Conservation (phyloP, 2,329 filamentous ascomycete genomes). For the Nothomitra cinnamomea region DNA sequence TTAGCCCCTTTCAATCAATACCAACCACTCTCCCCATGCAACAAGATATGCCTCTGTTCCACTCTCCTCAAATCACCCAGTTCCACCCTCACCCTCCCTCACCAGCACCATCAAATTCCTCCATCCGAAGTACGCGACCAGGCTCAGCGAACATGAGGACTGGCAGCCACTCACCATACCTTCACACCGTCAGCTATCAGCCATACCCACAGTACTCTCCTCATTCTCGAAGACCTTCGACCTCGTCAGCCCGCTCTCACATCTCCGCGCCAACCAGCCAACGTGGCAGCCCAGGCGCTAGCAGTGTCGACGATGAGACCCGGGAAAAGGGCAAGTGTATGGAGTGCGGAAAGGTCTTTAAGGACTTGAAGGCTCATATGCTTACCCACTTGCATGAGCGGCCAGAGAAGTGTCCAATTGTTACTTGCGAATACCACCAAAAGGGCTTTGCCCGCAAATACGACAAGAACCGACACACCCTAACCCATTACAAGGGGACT, state of each 20-base stretch:
- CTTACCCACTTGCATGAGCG: constrained; percentile 82
- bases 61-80: constrained; percentile 24
- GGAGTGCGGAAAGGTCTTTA: constrained; percentile 74
- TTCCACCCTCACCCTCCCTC: constrained; percentile 40
- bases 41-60: constrained; percentile 21
- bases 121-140: constrained; percentile 24
- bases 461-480: constrained; percentile 85
- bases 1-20: constrained; percentile 31
- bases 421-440: constrained; percentile 77
- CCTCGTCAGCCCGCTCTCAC: constrained; percentile 50
- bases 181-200: constrained; percentile 37
- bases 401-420: constrained; percentile 86
- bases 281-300: not conserved
- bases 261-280: constrained; percentile 26
- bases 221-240: constrained; percentile 44
- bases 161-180: constrained; percentile 49
- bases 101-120: constrained; percentile 42
- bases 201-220: constrained; percentile 30
- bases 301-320: constrained; percentile 35
- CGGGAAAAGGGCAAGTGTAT: constrained; percentile 55
- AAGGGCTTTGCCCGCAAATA: constrained; percentile 94
- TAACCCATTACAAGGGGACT: constrained; percentile 92
- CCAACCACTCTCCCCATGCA: constrained; percentile 20
- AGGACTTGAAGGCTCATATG: constrained; percentile 87
- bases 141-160: constrained; percentile 28